Conservation (phyloP, 208 protist species). For the Trypanosomatidae sp. region DNA sequence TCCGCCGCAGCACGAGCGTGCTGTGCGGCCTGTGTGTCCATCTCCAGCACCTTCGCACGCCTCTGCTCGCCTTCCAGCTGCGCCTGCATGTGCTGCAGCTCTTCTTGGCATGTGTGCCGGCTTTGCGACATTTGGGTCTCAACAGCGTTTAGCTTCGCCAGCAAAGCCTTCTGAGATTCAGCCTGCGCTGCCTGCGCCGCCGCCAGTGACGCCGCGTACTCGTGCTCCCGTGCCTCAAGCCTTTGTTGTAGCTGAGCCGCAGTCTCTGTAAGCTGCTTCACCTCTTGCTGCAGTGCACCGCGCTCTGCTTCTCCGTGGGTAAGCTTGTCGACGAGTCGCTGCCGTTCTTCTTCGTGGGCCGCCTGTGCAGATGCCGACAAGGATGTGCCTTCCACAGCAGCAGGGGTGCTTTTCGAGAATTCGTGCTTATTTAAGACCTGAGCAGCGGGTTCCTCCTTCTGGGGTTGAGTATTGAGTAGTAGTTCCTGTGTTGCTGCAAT, state of each 20-base stretch:
- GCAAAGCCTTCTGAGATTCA: conserved; percentile 7
- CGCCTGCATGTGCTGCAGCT: background rate
- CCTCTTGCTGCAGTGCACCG: background rate
- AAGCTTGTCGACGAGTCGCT: background rate
- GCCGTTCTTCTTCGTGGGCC: background rate
- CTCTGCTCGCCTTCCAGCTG: background rate
- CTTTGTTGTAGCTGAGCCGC: background rate
- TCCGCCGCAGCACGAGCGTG: conserved; percentile 6
- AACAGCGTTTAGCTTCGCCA: background rate
- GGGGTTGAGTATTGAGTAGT: background rate
- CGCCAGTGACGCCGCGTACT: background rate
- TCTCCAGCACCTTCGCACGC: background rate
- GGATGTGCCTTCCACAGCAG: conserved; percentile 44
- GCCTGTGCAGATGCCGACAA: background rate
- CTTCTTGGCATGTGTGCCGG: background rate
- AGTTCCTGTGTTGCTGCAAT: background rate
- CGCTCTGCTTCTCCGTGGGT: background rate
- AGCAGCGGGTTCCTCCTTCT: conserved; percentile 38
- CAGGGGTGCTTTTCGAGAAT: background rate
- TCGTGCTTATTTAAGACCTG: conserved; percentile 50
- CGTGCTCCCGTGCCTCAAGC: conserved; percentile 1
- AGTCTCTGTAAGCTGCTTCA: conserved; percentile 13
- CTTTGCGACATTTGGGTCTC: background rate
- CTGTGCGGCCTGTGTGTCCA: conserved; percentile 2
- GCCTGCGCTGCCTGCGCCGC: background rate